Percentiles rank a stretch among this genome's conserved stretches.
Conservation (phyloP, 108 stramenopile species). For the Nitzschia palea region DNA sequence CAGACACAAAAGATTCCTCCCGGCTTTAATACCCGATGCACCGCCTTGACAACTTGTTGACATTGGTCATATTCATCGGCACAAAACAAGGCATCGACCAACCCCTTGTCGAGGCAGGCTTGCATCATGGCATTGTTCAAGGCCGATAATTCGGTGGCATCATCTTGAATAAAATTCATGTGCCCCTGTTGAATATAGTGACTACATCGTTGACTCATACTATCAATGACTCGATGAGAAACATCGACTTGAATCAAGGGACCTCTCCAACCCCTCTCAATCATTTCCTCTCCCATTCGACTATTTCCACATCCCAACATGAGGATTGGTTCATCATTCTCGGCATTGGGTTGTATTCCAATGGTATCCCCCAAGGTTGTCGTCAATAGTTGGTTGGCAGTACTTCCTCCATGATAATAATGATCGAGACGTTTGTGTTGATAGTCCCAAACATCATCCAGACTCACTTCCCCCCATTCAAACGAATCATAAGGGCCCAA, state of each 20-base stretch:
- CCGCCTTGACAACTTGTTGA: conserved; percentile 53
- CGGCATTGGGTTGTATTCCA: conserved; percentile 17
- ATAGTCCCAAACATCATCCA: conserved; percentile 36
- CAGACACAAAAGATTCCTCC: conserved; percentile 61
- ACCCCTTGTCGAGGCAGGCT: conserved; percentile 80
- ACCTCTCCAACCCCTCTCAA: conserved; percentile 36
- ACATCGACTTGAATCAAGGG: conserved; percentile 73
- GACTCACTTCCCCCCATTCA: conserved; percentile 76
- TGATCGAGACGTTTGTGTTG: conserved; percentile 24
- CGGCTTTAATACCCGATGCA: conserved; percentile 67
- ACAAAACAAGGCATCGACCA: conserved; percentile 77
- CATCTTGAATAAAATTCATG: conserved; percentile 59
- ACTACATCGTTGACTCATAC: conserved; percentile 52
- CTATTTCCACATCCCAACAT: conserved; percentile 83
- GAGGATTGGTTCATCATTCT: conserved; percentile 53
- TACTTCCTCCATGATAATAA: background rate
- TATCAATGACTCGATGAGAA: conserved; percentile 52
- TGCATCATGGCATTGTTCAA: conserved; percentile 56
- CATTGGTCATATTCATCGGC: conserved; percentile 49
- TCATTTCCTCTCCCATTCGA: conserved; percentile 71
- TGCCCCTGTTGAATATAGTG: conserved; percentile 34
- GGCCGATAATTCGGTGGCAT: conserved; percentile 67
- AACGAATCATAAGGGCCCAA: conserved; percentile 51
- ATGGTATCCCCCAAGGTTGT: conserved; percentile 53
- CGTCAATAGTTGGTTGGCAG: background rate